These are phyloP conservation scores for Saksenaea vasiformis DNA, from an alignment of 371 early-diverging fungal genomes.

Conservation along the genomic window DNA sequence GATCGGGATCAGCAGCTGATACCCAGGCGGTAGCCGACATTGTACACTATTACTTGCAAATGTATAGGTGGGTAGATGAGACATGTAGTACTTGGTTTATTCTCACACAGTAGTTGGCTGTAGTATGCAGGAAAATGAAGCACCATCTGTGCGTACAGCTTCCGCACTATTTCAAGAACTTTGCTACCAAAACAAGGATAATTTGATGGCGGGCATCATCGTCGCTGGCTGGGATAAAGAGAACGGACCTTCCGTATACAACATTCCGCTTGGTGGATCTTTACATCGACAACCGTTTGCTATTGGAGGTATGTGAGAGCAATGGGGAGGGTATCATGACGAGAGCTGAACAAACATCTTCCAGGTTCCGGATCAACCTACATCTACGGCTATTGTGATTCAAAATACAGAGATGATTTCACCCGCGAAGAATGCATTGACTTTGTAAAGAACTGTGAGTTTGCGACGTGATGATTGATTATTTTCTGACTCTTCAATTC, in stretches of 20 bases:
- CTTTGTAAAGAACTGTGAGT: constrained; percentile 94
- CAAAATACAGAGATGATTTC: constrained; percentile 86
- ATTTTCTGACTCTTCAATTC: background rate
- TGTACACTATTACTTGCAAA: constrained; percentile 90
- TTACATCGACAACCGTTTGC: constrained; percentile 93
- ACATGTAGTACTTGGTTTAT: background rate
- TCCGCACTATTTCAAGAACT: constrained; percentile 93
- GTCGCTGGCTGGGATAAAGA: constrained; percentile 98
- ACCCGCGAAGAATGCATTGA: constrained; percentile 86
- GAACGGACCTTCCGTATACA: constrained; percentile 92
- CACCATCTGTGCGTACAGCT: constrained; percentile 90
- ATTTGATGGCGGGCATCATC: constrained; percentile 96
- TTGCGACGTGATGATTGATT: background rate
- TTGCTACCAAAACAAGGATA: constrained; percentile 94
- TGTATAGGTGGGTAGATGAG: constrained; percentile 71
- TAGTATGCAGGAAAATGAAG: constrained; percentile 84
- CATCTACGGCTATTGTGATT: constrained; percentile 99
- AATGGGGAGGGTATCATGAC: background rate
- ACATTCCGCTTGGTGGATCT: constrained; percentile 95
- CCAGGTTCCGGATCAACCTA: constrained; percentile 95
- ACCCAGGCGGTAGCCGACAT: constrained; percentile 98
- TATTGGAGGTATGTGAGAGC: constrained; percentile 76
- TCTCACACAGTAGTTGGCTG: constrained; percentile 3
- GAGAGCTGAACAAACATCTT: background rate
- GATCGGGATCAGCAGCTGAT: constrained; percentile 98